Conservation (phyloP, 2,329 filamentous ascomycete genomes). For the Aspergillus unguis region DNA sequence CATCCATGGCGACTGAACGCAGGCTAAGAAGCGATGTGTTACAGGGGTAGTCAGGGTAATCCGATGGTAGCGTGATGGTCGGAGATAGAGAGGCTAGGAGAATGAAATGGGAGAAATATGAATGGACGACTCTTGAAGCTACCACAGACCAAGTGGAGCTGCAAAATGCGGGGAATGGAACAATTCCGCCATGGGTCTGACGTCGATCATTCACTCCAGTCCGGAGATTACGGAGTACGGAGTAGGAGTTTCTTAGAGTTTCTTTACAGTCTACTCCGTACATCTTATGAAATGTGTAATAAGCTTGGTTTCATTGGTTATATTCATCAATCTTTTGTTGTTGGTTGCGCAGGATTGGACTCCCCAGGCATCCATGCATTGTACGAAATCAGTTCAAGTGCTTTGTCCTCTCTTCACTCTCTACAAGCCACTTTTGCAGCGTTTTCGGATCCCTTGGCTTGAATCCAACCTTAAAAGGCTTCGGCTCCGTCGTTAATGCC, state of each 20-base stretch:
- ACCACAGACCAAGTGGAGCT: background rate
- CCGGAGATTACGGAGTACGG: no score
- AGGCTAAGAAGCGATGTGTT: background rate
- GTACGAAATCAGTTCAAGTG: constrained; percentile 32
- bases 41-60: background rate
- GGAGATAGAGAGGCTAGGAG: background rate
- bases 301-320: background rate
- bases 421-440: constrained; percentile 53
- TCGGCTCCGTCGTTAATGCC: constrained; percentile 59
- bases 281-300: background rate
- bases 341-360: background rate
- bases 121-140: no score
- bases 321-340: background rate
- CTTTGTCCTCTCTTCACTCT: constrained; percentile 52
- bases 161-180: constrained; percentile 11
- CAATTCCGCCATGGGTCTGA: constrained; percentile 2
- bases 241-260: no score
- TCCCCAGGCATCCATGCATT: no score
- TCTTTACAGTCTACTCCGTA: background rate
- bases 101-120: no score
- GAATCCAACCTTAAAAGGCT: constrained; percentile 60
- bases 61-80: background rate
- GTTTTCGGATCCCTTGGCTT: constrained; percentile 46
- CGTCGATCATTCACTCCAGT: background rate
- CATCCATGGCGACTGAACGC: background rate